These are phyloP conservation scores for Xylaria curta DNA, from an alignment of 495 filamentous ascomycete genomes.

Conservation along the genomic window DNA sequence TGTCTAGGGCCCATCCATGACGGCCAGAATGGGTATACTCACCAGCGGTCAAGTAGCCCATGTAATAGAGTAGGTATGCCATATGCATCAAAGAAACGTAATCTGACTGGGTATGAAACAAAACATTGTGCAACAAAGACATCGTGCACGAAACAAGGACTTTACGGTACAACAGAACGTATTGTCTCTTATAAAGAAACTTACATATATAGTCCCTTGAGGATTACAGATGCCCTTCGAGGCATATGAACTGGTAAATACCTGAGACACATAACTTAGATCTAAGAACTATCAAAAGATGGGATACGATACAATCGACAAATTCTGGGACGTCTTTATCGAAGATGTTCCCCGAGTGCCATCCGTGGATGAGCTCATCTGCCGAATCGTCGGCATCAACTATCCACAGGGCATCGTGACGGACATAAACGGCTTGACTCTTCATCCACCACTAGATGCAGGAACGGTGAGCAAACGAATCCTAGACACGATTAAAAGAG, in stretches of 20 bases:
- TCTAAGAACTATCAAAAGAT: neutral
- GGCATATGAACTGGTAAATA: neutral
- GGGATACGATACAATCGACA: neutral
- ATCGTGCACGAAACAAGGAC: neutral
- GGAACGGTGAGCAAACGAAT: neutral
- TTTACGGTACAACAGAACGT: no score
- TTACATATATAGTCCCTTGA: neutral
- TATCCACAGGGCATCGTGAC: conserved; percentile 9
- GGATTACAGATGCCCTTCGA: neutral
- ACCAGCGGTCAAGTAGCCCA: neutral
- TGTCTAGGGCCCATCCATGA: neutral
- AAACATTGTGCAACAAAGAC: neutral
- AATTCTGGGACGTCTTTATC: conserved; percentile 18
- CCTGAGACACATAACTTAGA: neutral
- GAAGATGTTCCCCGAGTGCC: conserved; percentile 4
- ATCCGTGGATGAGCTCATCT: conserved; percentile 17
- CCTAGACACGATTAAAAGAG: neutral
- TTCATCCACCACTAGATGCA: neutral
- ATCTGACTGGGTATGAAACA: neutral
- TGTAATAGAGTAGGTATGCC: neutral
- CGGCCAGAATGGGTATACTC: no score
- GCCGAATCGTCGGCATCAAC: neutral
- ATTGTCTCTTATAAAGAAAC: neutral
- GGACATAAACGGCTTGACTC: neutral
- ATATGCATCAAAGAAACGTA: neutral